Percentiles rank a stretch among this genome's conserved stretches.
Evolutionary conservation across 208 protist genomes (phyloP).

Genomic region (Trypanosoma vivax): DNA sequence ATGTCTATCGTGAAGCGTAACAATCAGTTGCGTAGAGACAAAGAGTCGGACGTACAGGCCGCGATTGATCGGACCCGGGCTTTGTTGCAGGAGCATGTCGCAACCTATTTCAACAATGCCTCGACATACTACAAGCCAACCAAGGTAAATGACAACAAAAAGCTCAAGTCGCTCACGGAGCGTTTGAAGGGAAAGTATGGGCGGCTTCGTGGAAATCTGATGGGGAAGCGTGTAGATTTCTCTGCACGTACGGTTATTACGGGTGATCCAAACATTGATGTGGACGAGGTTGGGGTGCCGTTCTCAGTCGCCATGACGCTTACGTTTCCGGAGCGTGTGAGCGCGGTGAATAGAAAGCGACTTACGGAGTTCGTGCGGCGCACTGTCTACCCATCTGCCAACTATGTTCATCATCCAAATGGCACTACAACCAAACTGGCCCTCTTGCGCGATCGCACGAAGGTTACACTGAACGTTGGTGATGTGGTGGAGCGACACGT

Average conservation of each 20-base stretch:
- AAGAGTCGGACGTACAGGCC: conserved; percentile 83
- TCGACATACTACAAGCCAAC: conserved; percentile 89
- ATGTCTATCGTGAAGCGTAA: conserved; percentile 97
- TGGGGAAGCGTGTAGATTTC: conserved; percentile 99
- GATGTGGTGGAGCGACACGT: conserved; percentile 97
- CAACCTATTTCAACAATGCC: conserved; percentile 97
- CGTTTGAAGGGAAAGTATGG: conserved; percentile 99
- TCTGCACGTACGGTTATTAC: conserved; percentile 99
- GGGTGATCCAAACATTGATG: conserved; percentile 95
- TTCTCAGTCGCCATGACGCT: conserved; percentile 96
- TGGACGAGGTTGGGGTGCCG: conserved; percentile 99
- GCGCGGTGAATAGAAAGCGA: conserved; percentile 95
- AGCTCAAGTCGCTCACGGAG: conserved; percentile 97
- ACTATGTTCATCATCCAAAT: conserved; percentile 88
- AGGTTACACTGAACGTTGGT: conserved; percentile 88
- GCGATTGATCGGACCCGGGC: conserved; percentile 79
- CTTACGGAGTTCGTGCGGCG: conserved; percentile 93
- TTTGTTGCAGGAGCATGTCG: conserved; percentile 96
- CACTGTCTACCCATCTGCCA: conserved; percentile 95
- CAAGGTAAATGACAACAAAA: conserved; percentile 86
- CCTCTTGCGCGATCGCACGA: conserved; percentile 63
- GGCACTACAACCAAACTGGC: conserved; percentile 90
- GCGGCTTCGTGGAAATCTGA: conserved; percentile 97
- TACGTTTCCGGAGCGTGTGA: conserved; percentile 99
- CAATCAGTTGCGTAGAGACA: conserved; percentile 80